Percentiles rank a stretch among this genome's conserved stretches.
Conservation (phyloP, 371 early-diverging fungal species). For the Furculomyces boomerangus region DNA sequence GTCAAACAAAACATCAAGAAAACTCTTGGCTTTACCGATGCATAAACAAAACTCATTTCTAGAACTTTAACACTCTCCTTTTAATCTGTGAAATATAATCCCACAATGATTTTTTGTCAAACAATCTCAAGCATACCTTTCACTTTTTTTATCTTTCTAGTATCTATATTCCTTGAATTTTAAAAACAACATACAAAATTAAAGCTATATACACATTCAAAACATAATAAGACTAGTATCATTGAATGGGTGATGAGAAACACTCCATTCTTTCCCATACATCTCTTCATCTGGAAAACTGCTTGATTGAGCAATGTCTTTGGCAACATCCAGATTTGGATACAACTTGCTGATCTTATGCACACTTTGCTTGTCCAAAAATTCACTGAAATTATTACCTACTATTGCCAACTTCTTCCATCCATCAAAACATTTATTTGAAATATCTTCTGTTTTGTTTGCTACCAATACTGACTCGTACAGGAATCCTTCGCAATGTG, state of each 20-base stretch:
- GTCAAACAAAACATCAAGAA: conserved; percentile 55
- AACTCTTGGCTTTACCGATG: no score
- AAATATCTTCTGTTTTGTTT: conserved; percentile 6
- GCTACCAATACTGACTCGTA: conserved; percentile 25
- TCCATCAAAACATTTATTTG: neutral
- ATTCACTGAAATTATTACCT: neutral
- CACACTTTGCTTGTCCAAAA: neutral
- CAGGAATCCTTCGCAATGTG: conserved; percentile 29
- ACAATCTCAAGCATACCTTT: neutral
- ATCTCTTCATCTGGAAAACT: conserved; percentile 1
- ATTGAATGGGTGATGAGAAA: neutral
- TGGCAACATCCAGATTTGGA: neutral
- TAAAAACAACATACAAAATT: neutral
- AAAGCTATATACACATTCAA: neutral
- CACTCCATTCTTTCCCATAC: neutral
- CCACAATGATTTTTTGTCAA: neutral
- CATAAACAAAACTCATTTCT: no score
- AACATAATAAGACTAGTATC: neutral
- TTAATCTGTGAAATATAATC: neutral
- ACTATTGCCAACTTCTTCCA: neutral
- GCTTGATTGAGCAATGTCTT: neutral
- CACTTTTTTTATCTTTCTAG: neutral
- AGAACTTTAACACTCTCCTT: conserved; percentile 14
- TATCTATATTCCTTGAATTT: neutral
- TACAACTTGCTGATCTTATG: neutral